Conservation (phyloP, 306 rosid species). For the Fragaria ananassa region DNA sequence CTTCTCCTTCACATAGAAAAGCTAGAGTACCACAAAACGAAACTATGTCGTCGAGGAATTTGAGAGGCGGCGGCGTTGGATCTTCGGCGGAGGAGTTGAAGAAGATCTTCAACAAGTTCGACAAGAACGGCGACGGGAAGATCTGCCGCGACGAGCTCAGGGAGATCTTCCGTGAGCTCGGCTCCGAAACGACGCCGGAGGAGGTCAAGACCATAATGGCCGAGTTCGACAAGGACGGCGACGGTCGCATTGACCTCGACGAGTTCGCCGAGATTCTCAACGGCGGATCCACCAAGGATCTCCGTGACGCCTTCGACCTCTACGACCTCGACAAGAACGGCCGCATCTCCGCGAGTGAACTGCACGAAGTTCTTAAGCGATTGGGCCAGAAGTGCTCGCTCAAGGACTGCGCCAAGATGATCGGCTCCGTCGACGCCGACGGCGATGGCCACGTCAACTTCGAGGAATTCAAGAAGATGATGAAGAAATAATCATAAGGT, state of each 20-base stretch:
- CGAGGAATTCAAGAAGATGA: conserved; percentile 97
- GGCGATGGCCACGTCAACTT: conserved; percentile 87
- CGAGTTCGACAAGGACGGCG: conserved; percentile 74
- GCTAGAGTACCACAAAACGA: too few species aligned
- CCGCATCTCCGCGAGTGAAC: conserved; percentile 62
- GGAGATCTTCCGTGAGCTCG: conserved; percentile 53
- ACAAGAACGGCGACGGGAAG: conserved; percentile 85
- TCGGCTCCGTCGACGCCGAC: conserved; percentile 74
- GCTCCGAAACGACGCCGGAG: conserved; percentile 48
- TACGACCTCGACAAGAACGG: conserved; percentile 92
- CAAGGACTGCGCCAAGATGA: conserved; percentile 67
- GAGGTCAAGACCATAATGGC: conserved; percentile 72
- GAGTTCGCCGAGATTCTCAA: conserved; percentile 71
- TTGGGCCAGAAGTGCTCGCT: conserved; percentile 81
- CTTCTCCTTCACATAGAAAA: too few species aligned
- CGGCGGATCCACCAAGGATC: conserved; percentile 45
- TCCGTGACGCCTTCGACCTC: conserved; percentile 79
- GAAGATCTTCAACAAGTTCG: conserved; percentile 75
- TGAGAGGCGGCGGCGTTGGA: background rate
- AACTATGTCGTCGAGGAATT: background rate
- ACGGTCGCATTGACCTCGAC: conserved; percentile 68
- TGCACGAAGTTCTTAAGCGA: conserved; percentile 60
- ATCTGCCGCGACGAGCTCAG: conserved; percentile 66
- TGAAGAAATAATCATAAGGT: conserved; percentile 41
- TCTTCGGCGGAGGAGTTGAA: conserved; percentile 62